Evolutionary conservation across 805 yeast species (phyloP), one percentile per base, ranked within the genome.

Genomic region (Maudiozyma serrabonitensis): DNA sequence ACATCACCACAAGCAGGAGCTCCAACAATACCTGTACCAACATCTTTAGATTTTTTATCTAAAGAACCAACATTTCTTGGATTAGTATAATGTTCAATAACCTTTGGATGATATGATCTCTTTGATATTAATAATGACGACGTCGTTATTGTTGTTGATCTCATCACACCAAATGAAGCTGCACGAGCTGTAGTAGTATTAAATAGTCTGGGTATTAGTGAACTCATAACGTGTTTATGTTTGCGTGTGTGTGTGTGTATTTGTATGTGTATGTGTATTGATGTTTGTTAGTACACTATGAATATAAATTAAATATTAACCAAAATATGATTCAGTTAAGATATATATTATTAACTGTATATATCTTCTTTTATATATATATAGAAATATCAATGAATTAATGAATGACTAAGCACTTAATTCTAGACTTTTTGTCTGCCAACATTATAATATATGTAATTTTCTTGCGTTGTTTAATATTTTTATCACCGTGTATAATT

Each of bases 1-100:
- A 93, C 99, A 73, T 93, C 99, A 49, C 99, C 99, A 72, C 99
- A 93, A 0, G 99, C 99, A 49, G 99, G 98, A 0, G 99, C 98
- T 50, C 99, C 99, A 15, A 93, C 99, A 43, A 93, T 76, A 0
- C 99, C 99, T 1, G 98, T 93, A 42, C 99, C 99, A 12, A 93
- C 97, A 57, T 81, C 79, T 16, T 70, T 62, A 51, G 79, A 77
- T 48, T 74, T 75, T 69, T 90, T 89, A 70, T 90, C 88, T 68
- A 93, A 71, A 6, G 96, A 79, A 16, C 99, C 99, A 26, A 93
- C 98, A 64, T 93, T 93, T 69, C 99, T 80, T 53, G 99, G 99
- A 72, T 91, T 90, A 62, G 87, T 82, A 70, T 93, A 93, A 67
- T 93, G 99, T 66, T 93, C 98, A 59, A 91, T 83, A 48, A 91